Base-by-base conservation (phyloP, 495 filamentous ascomycete genomes). In the Recurvomyces mirabilis region DNA sequence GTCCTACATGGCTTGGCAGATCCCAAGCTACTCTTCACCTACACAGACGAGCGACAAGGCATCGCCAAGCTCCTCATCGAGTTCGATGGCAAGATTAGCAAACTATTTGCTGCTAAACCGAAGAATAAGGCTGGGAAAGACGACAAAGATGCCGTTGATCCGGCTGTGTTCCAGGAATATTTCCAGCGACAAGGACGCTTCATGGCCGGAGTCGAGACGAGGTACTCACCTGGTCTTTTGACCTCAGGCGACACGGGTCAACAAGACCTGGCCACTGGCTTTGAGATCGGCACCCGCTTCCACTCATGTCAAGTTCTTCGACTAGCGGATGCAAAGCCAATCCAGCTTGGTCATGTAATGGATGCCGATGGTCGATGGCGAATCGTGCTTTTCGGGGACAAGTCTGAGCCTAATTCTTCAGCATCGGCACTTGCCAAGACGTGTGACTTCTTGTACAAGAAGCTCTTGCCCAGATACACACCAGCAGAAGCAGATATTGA, bases 21-120 rank as follows among this genome's bases (percentile, higher is more conserved):
- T 12, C 71, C 71, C 2, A 66, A 65, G 1, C 51, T 87, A 3
- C 64, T 87, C 1, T 61, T 76, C 51, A 83, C 82, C 3, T 89
- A 87, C 48, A 71, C 80, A 5, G 52, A 72, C 4, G 84, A 89
- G 59, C 69, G 83, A 3, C 67, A 77, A 53, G 71, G 71, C 51
- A 76, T 79, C 14, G 82, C 83, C 1, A 66, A 71, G n/a, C 72
- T 82, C 38, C 60, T 91, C 28, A 82, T 88, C 47, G 75, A 78
- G 25, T 87, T 87, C 49, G 82, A 87, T 45, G 68, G 76, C 0
- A 66, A 71, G 47, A 85, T 81, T 52, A 69, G 81, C 0, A 67
- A 68, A 43, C 59, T 78, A 3, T 83, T 84, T 54, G 75, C 71
- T 17, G 38, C 46, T 6, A 60, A 60, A 36, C 51, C 49, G 56